Conservation (phyloP, 768 basidiomycete species). For the Dacryopinax primogenitus region DNA sequence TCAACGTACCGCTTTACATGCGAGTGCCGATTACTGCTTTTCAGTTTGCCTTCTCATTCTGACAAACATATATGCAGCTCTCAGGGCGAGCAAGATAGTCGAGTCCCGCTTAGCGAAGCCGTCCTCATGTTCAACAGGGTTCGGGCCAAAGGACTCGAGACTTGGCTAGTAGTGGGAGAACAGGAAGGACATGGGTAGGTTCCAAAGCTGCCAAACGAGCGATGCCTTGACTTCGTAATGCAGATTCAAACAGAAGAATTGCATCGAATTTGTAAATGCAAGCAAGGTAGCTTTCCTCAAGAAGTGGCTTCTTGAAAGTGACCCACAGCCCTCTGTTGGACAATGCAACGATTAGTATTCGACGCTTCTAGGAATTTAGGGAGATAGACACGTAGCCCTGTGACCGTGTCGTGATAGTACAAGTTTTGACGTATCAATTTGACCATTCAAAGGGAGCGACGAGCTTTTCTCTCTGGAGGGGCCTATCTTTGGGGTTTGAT, state of each 20-base stretch:
- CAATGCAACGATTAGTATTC: too few relatives aligned
- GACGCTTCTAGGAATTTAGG: too few relatives aligned
- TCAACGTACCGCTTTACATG: slow-evolving; percentile 29
- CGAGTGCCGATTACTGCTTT: slow-evolving; percentile 7
- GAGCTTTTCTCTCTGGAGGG: too few relatives aligned
- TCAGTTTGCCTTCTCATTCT: neutral
- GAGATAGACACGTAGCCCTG: too few relatives aligned
- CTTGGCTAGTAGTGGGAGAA: slow-evolving; percentile 32
- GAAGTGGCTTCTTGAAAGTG: neutral
- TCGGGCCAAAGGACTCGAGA: slow-evolving; percentile 22
- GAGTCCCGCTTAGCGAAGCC: slow-evolving; percentile 33
- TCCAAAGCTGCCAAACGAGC: neutral
- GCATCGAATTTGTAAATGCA: slow-evolving; percentile 34
- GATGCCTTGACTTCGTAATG: neutral
- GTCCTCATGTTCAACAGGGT: slow-evolving; percentile 30
- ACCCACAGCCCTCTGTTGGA: too few relatives aligned
- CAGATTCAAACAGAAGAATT: slow-evolving; percentile 36
- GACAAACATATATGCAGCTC: slow-evolving; percentile 13
- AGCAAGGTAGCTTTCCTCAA: slow-evolving; percentile 27
- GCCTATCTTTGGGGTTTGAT: too few relatives aligned
- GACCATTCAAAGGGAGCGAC: too few relatives aligned
- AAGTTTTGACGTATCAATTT: too few relatives aligned
- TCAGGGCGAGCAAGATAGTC: slow-evolving; percentile 33
- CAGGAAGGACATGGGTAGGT: slow-evolving; percentile 34
- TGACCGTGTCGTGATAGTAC: too few relatives aligned